Evolutionary conservation across 1,284 basidiomycete genomes (phyloP).

Genomic region (Ceratobasidium sp.): DNA sequence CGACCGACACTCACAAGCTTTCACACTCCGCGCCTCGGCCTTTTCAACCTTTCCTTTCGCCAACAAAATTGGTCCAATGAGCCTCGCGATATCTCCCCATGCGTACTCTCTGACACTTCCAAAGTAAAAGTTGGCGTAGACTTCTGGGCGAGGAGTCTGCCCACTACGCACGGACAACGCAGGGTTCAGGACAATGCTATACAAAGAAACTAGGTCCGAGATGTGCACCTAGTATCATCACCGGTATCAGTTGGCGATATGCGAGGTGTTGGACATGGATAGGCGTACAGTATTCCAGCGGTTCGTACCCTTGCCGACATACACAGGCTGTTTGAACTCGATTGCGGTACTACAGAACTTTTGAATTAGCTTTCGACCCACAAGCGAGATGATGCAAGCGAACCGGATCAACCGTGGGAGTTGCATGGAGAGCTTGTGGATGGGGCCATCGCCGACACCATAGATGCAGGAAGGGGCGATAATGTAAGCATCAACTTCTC

Average conservation of each 20-base stretch:
- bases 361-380: conserved; percentile 14
- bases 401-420: conserved; percentile 47
- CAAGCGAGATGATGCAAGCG: background rate
- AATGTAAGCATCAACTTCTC: conserved; percentile 56
- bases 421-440: conserved; percentile 49
- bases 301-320: conserved; percentile 57
- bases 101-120: conserved; percentile 44
- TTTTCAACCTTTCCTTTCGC: conserved; percentile 43
- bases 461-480: conserved; percentile 59
- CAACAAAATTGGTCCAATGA: conserved; percentile 45
- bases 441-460: conserved; percentile 54
- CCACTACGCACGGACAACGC: conserved; percentile 45
- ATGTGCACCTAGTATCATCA: conserved; percentile 49
- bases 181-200: conserved; percentile 50
- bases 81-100: conserved; percentile 46
- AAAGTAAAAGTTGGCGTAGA: conserved; percentile 47
- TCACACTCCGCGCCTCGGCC: conserved; percentile 37
- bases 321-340: conserved; percentile 55
- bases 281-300: conserved; percentile 50
- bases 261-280: background rate
- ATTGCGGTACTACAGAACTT: conserved; percentile 53
- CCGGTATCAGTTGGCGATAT: conserved; percentile 12
- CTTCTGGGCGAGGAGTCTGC: conserved; percentile 2
- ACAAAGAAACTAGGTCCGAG: conserved; percentile 51
- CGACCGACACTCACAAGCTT: conserved; percentile 20